Conservation (phyloP, 2,329 filamentous ascomycete species). For the Trichoderma cornu-damae region DNA sequence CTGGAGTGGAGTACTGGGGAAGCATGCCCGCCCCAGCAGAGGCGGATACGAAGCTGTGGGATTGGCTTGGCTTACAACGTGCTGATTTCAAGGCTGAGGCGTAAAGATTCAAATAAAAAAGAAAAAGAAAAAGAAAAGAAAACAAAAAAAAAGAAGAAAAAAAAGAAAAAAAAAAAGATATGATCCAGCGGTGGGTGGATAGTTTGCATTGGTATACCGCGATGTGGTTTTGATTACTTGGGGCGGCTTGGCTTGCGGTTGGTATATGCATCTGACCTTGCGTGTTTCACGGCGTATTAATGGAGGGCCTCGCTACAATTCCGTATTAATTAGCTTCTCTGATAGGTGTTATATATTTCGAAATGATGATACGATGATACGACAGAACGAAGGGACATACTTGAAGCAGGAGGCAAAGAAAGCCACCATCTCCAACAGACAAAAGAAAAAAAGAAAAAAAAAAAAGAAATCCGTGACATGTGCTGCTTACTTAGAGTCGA, state of each 20-base stretch:
- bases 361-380: neutral
- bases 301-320: neutral
- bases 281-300: neutral
- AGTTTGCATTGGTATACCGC: no score
- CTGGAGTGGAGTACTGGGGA: conserved; percentile 19
- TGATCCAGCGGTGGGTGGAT: neutral
- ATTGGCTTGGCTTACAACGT: conserved; percentile 18
- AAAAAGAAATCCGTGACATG: no score
- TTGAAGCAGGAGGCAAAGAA: no score
- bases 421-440: no score
- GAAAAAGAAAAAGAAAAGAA: neutral
- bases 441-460: no score
- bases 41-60: conserved; percentile 19
- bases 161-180: neutral
- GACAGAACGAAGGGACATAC: neutral
- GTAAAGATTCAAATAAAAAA: neutral
- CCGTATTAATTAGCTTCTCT: neutral
- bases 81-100: conserved; percentile 11
- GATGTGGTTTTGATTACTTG: neutral
- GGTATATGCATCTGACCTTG: neutral
- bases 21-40: neutral
- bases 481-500: neutral
- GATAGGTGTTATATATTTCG: neutral
- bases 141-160: neutral
- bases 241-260: neutral